A percentile compares a stretch with the other conserved stretches of the same genome.
phyloP scores from a whole-genome alignment of 2,329 filamentous ascomycete genomes.

The Daldinia sp. region DNA sequence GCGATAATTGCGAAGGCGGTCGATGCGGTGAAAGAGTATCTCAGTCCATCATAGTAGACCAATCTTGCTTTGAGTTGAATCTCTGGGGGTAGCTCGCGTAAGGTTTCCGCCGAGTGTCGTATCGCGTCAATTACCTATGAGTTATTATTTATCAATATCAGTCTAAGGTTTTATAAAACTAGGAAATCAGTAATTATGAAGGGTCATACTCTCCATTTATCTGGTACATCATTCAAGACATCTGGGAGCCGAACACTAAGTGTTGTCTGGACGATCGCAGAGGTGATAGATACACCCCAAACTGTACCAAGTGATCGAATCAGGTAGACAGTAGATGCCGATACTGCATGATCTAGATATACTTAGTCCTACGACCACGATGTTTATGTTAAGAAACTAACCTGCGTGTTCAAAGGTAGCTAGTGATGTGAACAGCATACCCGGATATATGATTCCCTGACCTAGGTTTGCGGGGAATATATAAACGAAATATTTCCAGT shows the following conservation, averaged over 20 bases:
- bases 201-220: slow-evolving; percentile 68
- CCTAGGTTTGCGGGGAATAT: slow-evolving; percentile 70
- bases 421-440: slow-evolving; percentile 70
- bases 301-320: slow-evolving; percentile 73
- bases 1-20: slow-evolving; percentile 64
- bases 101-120: slow-evolving; percentile 69
- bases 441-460: slow-evolving; percentile 70
- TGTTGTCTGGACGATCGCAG: slow-evolving; percentile 72
- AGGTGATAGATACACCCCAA: slow-evolving; percentile 73
- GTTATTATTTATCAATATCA: slow-evolving; percentile 33
- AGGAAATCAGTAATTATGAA: slow-evolving; percentile 26
- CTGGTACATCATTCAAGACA: slow-evolving; percentile 65
- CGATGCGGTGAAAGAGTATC: slow-evolving; percentile 67
- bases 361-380: slow-evolving; percentile 18
- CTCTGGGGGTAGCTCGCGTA: slow-evolving; percentile 66
- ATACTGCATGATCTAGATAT: slow-evolving; percentile 69
- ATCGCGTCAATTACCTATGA: slow-evolving; percentile 70
- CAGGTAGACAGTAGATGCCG: slow-evolving; percentile 72
- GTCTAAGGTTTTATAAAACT: slow-evolving; percentile 45
- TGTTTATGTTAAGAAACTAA: slow-evolving; percentile 49
- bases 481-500: slow-evolving; percentile 68
- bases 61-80: slow-evolving; percentile 67
- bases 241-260: slow-evolving; percentile 65
- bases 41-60: slow-evolving; percentile 71
- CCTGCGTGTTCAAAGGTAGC: slow-evolving; percentile 72